A percentile compares a stretch with the other conserved stretches of the same genome.
Evolutionary conservation across 345 rosid genomes (phyloP).

Genomic region (Limnanthes douglasii): DNA sequence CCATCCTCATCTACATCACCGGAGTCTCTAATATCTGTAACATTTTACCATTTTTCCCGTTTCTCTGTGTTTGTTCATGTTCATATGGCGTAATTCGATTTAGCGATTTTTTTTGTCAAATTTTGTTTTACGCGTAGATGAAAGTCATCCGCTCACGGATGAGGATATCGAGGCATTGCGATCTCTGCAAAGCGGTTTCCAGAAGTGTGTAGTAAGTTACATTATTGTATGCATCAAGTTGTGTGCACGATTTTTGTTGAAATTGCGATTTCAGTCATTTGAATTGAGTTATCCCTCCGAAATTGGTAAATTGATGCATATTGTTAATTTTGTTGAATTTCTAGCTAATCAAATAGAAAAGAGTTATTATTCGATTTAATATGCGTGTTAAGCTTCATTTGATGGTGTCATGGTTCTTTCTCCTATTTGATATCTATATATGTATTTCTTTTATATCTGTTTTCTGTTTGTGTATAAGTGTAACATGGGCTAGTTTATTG

Average conservation of each 20-base stretch:
- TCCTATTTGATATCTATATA: no score
- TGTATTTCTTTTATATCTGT: no score
- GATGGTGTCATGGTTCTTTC: no score
- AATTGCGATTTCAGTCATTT: background rate
- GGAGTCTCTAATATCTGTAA: slow-evolving; percentile 64
- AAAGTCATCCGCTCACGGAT: slow-evolving; percentile 26
- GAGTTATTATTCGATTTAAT: no score
- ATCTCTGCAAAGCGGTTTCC: slow-evolving; percentile 46
- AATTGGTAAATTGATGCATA: background rate
- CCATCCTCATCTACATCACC: slow-evolving; percentile 61
- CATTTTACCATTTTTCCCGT: background rate
- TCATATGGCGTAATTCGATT: slow-evolving; percentile 4
- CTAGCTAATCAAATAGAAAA: no score
- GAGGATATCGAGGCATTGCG: slow-evolving; percentile 62
- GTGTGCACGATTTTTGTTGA: background rate
- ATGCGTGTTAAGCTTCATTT: no score
- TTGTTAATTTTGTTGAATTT: no score
- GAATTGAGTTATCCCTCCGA: background rate
- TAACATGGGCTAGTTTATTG: no score
- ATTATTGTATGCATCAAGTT: background rate
- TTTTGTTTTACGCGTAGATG: slow-evolving; percentile 29
- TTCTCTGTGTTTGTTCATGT: slow-evolving; percentile 2
- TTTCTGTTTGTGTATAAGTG: no score
- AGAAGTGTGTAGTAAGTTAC: slow-evolving; percentile 76
- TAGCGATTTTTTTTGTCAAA: slow-evolving; percentile 1